A percentile compares a stretch with the other conserved stretches of the same genome.
Evolutionary conservation across 305 asterid genomes (phyloP).

Genomic region (Stenogyne calaminthoides): DNA sequence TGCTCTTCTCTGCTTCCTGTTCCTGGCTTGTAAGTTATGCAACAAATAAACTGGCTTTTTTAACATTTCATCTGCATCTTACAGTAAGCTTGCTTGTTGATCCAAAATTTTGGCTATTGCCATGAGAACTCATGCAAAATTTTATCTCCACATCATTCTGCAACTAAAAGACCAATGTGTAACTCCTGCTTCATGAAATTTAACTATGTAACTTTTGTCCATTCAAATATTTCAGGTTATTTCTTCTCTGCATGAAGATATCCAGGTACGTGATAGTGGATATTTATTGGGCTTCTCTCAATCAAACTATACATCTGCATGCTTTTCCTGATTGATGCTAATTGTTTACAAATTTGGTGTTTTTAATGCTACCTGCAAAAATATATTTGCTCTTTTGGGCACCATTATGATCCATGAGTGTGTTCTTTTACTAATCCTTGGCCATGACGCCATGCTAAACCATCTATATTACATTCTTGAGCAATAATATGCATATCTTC

Average conservation of each 20-base stretch:
- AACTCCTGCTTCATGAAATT: conserved; percentile 14
- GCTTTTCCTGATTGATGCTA: not conserved
- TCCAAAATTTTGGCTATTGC: conserved; percentile 10
- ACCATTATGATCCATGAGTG: not conserved
- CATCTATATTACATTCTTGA: conserved; percentile 2
- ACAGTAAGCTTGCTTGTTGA: not conserved
- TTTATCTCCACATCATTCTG: not conserved
- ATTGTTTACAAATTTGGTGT: not conserved
- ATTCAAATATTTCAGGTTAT: conserved; percentile 51
- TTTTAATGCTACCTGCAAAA: conserved; percentile 4
- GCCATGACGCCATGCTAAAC: not conserved
- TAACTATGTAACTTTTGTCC: not conserved
- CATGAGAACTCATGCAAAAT: not conserved
- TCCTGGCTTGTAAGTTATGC: conserved; percentile 9
- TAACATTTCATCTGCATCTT: conserved; percentile 10
- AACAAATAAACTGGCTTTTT: not conserved
- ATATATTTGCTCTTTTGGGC: not conserved
- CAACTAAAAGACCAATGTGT: not conserved
- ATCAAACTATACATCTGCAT: not conserved
- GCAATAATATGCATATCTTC: not conserved
- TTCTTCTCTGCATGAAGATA: conserved; percentile 54
- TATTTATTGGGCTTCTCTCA: conserved; percentile 19
- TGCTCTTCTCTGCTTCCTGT: conserved; percentile 17
- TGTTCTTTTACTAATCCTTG: not conserved
- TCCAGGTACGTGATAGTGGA: conserved; percentile 47